These are phyloP conservation scores for Komagataella kurtzmanii DNA, from an alignment of 805 yeast genomes.

Conservation along the genomic window DNA sequence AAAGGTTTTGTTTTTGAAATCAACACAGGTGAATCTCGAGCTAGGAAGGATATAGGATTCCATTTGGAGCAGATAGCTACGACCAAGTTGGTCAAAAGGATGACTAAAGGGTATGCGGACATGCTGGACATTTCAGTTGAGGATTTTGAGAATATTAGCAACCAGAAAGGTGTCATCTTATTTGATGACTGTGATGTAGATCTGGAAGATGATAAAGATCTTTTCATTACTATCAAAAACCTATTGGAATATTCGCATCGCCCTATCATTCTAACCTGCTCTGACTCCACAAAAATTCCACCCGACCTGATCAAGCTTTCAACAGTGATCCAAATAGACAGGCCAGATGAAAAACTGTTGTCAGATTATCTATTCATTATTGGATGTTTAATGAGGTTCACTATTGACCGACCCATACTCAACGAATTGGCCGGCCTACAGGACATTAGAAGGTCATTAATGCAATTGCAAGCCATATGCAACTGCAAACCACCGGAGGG, in stretches of 20 bases:
- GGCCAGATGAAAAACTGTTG: conserved; percentile 2
- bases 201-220: conserved; percentile 54
- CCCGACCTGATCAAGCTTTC: conserved; percentile 15
- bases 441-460: conserved; percentile 15
- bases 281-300: conserved; percentile 12
- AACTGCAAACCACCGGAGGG: neutral
- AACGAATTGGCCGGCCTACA: conserved; percentile 3
- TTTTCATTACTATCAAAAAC: conserved; percentile 64
- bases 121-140: conserved; percentile 1
- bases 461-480: conserved; percentile 16
- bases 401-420: conserved; percentile 10
- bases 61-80: conserved; percentile 71
- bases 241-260: conserved; percentile 28
- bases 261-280: conserved; percentile 19
- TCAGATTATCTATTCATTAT: conserved; percentile 14
- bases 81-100: conserved; percentile 53
- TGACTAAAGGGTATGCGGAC: neutral
- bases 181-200: conserved; percentile 80
- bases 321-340: conserved; percentile 10
- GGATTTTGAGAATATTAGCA: conserved; percentile 8
- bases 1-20: conserved; percentile 72
- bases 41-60: conserved; percentile 55
- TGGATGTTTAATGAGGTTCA: conserved; percentile 13
- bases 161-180: conserved; percentile 55
- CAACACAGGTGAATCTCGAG: conserved; percentile 60